phyloP scores from a whole-genome alignment of 805 yeast genomes.

The Spathaspora passalidarum region DNA sequence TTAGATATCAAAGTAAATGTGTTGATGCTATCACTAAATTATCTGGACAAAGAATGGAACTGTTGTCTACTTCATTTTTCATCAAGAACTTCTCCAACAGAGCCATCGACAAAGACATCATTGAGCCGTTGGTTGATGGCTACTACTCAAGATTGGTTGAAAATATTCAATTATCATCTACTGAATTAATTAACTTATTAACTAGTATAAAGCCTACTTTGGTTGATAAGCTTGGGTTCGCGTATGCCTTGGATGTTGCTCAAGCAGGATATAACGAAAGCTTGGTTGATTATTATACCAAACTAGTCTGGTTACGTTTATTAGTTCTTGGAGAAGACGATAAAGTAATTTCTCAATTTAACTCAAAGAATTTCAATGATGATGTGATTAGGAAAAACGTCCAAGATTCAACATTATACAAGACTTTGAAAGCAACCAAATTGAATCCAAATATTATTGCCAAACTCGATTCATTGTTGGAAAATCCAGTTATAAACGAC shows the following conservation, averaged over 20 bases:
- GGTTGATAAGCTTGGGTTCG: slow-evolving; percentile 17
- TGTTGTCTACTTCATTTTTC: slow-evolving; percentile 7
- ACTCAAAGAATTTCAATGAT: slow-evolving; percentile 41
- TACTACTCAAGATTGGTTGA: slow-evolving; percentile 29
- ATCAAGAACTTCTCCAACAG: slow-evolving; percentile 16
- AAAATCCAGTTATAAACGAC: slow-evolving; percentile 9
- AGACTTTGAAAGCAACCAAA: slow-evolving; percentile 32
- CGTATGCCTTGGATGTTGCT: slow-evolving; percentile 50
- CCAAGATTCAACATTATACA: slow-evolving; percentile 42
- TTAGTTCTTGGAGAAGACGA: slow-evolving; percentile 51
- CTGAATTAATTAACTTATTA: slow-evolving; percentile 51
- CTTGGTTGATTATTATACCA: slow-evolving; percentile 17
- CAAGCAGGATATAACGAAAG: slow-evolving; percentile 33
- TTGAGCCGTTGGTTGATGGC: slow-evolving; percentile 16
- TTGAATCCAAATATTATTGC: slow-evolving; percentile 1
- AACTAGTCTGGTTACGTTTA: slow-evolving; percentile 57
- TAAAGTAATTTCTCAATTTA: slow-evolving; percentile 33
- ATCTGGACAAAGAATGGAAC: neutral
- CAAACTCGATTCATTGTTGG: slow-evolving; percentile 14
- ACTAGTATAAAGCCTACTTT: slow-evolving; percentile 40
- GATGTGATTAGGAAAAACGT: slow-evolving; percentile 38
- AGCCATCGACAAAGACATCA: slow-evolving; percentile 9
- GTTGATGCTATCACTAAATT: neutral
- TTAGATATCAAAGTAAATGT: slow-evolving; percentile 45
- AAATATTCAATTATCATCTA: slow-evolving; percentile 36